Percentiles rank a stretch among this genome's conserved stretches.
These are phyloP conservation scores for Eleusine indica DNA, from an alignment of 176 grass and related monocot species.

Conservation along the genomic window DNA sequence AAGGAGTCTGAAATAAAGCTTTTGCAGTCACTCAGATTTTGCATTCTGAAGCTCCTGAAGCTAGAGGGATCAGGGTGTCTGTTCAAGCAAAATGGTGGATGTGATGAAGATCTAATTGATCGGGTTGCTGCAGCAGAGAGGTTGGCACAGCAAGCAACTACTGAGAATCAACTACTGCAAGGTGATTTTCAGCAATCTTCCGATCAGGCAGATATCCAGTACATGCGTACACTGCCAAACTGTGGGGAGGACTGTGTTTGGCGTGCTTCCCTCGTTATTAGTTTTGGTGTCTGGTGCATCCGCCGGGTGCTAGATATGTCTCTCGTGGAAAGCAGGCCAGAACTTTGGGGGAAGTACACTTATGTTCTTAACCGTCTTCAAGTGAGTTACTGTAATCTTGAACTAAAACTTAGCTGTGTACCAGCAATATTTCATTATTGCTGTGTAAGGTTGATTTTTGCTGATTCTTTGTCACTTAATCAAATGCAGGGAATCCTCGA, in stretches of 20 bases:
- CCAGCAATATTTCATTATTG: background rate
- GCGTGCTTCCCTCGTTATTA: constrained; percentile 67
- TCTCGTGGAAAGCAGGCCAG: constrained; percentile 90
- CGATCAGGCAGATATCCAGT: constrained; percentile 44
- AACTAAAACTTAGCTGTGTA: background rate
- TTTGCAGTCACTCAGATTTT: constrained; percentile 74
- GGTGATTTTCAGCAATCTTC: constrained; percentile 40
- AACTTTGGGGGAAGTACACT: constrained; percentile 99
- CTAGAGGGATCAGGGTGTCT: constrained; percentile 87
- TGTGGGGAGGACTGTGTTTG: constrained; percentile 91
- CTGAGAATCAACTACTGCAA: constrained; percentile 38
- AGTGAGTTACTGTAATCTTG: constrained; percentile 45
- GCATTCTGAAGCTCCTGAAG: constrained; percentile 76
- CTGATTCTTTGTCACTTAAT: constrained; percentile 23
- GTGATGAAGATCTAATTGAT: constrained; percentile 85
- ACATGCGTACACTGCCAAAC: constrained; percentile 47
- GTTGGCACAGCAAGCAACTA: constrained; percentile 45
- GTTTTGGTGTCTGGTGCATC: constrained; percentile 97
- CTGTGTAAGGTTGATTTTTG: constrained; percentile 1
- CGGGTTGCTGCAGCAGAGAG: constrained; percentile 68
- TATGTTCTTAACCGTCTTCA: constrained; percentile 99
- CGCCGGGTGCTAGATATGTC: constrained; percentile 76
- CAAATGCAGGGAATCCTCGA: constrained; percentile 79
- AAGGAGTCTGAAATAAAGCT: constrained; percentile 76
- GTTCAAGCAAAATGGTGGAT: constrained; percentile 81